These are phyloP conservation scores for Fraxinus pennsylvanica DNA, from an alignment of 257 asterid species.

Conservation along the genomic window DNA sequence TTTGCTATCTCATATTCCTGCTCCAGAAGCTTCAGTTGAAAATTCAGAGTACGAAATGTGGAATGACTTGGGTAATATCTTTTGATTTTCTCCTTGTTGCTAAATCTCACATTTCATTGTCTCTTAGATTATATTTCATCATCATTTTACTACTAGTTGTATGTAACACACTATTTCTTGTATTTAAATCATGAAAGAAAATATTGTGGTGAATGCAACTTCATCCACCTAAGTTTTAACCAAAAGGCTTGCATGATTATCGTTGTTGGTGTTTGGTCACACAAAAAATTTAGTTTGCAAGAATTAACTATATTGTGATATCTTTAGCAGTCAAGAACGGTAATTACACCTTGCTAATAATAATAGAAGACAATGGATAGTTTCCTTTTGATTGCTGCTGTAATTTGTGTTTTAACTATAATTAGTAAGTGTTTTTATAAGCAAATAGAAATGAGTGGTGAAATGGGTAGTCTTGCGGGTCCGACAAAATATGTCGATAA, in stretches of 20 bases:
- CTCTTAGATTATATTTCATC: conserved; percentile 3
- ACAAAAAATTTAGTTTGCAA: conserved; percentile 14
- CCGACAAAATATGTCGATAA: too few relatives aligned
- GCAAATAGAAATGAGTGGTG: too few relatives aligned
- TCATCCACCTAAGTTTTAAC: conserved; percentile 19
- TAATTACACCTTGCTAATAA: neutral
- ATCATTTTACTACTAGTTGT: conserved; percentile 9
- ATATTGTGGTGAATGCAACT: neutral
- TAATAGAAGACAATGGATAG: neutral
- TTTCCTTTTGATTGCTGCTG: neutral
- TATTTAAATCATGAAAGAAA: conserved; percentile 17
- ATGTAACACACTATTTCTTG: conserved; percentile 3
- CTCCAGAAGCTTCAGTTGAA: conserved; percentile 45
- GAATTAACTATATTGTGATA: neutral
- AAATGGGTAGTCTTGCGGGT: too few relatives aligned
- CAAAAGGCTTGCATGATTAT: neutral
- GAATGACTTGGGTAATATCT: conserved; percentile 60
- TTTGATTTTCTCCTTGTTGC: neutral
- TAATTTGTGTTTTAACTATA: neutral
- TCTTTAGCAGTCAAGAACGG: neutral
- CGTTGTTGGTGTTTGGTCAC: neutral
- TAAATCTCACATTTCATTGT: conserved; percentile 7
- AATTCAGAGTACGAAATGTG: conserved; percentile 53
- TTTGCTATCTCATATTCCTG: conserved; percentile 62
- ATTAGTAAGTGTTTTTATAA: neutral